Evolutionary conservation across 176 grass and related monocot species (phyloP).

Genomic region (Tuctoria greenei): DNA sequence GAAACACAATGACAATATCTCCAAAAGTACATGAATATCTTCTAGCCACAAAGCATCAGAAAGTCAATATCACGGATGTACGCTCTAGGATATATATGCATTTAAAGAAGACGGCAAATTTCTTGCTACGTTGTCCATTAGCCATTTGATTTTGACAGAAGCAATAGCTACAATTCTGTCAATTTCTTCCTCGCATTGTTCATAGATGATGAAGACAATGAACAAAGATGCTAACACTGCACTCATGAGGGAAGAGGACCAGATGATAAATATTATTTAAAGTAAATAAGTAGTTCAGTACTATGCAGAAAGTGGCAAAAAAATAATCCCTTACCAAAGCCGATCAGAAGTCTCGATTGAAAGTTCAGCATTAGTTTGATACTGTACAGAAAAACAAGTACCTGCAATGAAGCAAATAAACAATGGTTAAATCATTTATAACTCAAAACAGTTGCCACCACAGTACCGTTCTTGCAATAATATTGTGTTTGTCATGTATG

Average conservation of each 20-base stretch:
- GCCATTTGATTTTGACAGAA: constrained; percentile 45
- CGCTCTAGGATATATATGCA: constrained; percentile 31
- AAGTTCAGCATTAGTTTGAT: constrained; percentile 68
- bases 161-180: constrained; percentile 47
- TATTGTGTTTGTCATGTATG: not conserved
- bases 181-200: constrained; percentile 88
- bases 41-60: constrained; percentile 21
- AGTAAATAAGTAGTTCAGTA: constrained; percentile 22
- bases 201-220: constrained; percentile 89
- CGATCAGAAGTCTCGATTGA: constrained; percentile 54
- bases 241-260: constrained; percentile 3
- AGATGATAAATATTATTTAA: not conserved
- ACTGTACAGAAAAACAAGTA: constrained; percentile 55
- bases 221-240: constrained; percentile 74
- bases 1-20: constrained; percentile 9
- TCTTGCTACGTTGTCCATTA: constrained; percentile 30
- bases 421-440: constrained; percentile 34
- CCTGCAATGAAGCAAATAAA: constrained; percentile 54
- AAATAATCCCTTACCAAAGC: constrained; percentile 60
- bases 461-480: not conserved
- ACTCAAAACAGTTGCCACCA: constrained; percentile 3
- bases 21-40: constrained; percentile 7
- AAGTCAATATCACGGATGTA: constrained; percentile 20
- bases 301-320: constrained; percentile 1
- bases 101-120: constrained; percentile 48